These are phyloP conservation scores for Mucor circinelloides DNA, from an alignment of 371 early-diverging fungal genomes.

Conservation along the genomic window DNA sequence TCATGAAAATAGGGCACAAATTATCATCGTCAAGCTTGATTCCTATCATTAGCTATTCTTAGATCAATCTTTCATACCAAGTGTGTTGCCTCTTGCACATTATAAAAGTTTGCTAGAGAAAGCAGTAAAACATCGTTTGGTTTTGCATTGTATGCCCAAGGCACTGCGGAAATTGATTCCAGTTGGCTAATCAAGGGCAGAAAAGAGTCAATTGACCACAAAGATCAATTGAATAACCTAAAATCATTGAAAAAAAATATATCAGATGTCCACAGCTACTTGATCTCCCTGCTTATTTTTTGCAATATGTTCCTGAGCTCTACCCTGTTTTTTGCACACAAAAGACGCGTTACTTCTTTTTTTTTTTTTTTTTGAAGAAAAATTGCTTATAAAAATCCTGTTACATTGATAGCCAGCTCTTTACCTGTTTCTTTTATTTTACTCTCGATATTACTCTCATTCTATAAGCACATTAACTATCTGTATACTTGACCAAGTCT, in stretches of 20 bases:
- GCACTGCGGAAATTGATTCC: not conserved
- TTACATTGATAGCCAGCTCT: not conserved
- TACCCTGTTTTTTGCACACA: not conserved
- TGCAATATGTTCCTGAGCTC: not conserved
- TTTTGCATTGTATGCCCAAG: not conserved
- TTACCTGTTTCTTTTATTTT: not conserved
- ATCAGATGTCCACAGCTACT: not conserved
- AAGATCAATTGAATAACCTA: not conserved
- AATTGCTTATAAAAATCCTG: not conserved
- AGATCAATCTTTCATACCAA: too few relatives aligned
- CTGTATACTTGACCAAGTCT: not conserved
- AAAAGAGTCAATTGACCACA: not conserved
- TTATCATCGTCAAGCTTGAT: too few relatives aligned
- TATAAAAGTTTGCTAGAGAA: not conserved
- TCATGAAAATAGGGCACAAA: too few relatives aligned
- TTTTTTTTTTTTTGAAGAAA: not conserved
- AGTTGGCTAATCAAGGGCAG: not conserved
- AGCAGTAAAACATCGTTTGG: not conserved
- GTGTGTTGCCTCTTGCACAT: not conserved
- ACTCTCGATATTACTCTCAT: not conserved
- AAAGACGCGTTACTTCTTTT: not conserved
- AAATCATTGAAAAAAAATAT: not conserved
- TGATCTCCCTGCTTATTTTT: too few relatives aligned
- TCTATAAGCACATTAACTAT: not conserved
- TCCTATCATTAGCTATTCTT: too few relatives aligned